A percentile compares a stretch with the other conserved stretches of the same genome.
Conservation (phyloP, 768 basidiomycete genomes). For the Mycena rosella region DNA sequence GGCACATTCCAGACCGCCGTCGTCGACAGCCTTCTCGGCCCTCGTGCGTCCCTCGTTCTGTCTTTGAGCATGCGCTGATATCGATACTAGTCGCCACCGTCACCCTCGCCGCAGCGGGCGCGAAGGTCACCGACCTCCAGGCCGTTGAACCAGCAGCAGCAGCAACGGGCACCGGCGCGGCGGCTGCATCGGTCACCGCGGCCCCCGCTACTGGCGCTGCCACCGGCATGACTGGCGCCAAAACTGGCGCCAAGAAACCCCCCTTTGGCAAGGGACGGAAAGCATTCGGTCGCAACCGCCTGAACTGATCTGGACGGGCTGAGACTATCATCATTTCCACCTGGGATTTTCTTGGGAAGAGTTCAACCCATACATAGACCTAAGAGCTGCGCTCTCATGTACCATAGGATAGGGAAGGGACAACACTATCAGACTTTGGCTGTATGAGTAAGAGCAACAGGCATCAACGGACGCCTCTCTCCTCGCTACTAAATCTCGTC, state of each 20-base stretch:
- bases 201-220: background rate
- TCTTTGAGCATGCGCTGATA: background rate
- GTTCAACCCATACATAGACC: background rate
- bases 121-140: background rate
- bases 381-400: slow-evolving; percentile 3
- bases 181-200: background rate
- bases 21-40: slow-evolving; percentile 39
- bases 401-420: background rate
- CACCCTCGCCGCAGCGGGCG: background rate
- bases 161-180: background rate
- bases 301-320: background rate
- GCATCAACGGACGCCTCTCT: no score
- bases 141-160: background rate
- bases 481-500: no score
- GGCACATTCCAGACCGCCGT: slow-evolving; percentile 36
- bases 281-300: background rate
- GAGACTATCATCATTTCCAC: no score
- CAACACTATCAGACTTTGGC: background rate
- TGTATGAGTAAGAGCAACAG: no score
- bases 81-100: background rate
- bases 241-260: no score
- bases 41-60: slow-evolving; percentile 23
- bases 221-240: no score
- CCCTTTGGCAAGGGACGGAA: background rate
- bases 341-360: background rate